Evolutionary conservation across 257 asterid species (phyloP), one percentile per base, ranked within the genome.

Genomic region (Rehmannia glutinosa): DNA sequence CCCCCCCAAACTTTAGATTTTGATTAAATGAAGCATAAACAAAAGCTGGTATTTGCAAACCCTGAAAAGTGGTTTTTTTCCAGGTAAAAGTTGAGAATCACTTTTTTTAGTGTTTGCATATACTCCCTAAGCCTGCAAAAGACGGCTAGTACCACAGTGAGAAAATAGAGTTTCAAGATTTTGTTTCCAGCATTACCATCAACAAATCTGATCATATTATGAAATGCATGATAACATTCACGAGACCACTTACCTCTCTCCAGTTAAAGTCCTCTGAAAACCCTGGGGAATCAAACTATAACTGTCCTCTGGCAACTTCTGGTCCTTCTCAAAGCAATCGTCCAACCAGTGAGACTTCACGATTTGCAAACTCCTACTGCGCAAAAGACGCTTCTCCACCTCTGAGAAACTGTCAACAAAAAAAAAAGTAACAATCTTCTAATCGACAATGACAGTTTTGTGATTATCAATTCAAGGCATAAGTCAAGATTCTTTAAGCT

Each of bases 261-360:
- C 83, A 27, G 70, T 53, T 24, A 54, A 53, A 10, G 68, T 76
- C 64, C 73, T 81, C 70, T 74, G 80, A 64, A 77, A 62, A 62
- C 58, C 69, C 52, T 17, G 52, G 45, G 91, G 91, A 77, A 82
- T 92, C 81, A 89, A 66, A 73, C 73, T 81, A 70, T 87, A 92
- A 58, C 69, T 64, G 47, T 77, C 84, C 84, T 88, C 97, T 85
- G 80, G 73, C 77, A 85, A 69, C 73, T 74, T 89, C 80, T 72
- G 82, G 43, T 81, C 68, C 79, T 65, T 77, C 71, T 80, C 80
- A 35, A 84, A 66, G 78, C 84, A 85, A 61, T 85, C 92, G 54
- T 87, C 98, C 83, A 92, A 73, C 97, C 95, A 89, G 55, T 74
- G 84, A 20, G 92, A 86, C 51, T 75, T 64, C 3, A 89, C 92